These are phyloP conservation scores for Phytophthora citricola DNA, from an alignment of 352 stramenopile species.

Conservation along the genomic window DNA sequence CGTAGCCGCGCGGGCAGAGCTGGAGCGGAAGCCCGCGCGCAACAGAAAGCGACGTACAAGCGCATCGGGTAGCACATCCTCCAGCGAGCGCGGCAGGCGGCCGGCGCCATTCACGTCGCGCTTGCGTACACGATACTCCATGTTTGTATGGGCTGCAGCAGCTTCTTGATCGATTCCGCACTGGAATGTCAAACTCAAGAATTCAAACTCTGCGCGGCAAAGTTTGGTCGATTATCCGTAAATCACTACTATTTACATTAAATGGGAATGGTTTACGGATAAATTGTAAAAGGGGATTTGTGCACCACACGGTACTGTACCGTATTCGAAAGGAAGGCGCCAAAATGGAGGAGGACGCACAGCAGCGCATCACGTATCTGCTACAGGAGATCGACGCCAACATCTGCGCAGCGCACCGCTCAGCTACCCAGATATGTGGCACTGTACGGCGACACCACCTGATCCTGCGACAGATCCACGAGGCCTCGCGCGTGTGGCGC, in stretches of 20 bases:
- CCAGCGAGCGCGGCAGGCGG: slow-evolving; percentile 27
- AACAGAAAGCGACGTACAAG: slow-evolving; percentile 74
- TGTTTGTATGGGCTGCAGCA: slow-evolving; percentile 23
- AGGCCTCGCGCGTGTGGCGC: slow-evolving; percentile 75
- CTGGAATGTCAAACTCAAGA: slow-evolving; percentile 13
- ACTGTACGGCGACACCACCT: slow-evolving; percentile 78
- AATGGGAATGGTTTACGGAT: slow-evolving; percentile 6
- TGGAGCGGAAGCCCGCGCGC: slow-evolving; percentile 68
- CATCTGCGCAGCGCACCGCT: slow-evolving; percentile 79
- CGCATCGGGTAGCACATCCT: slow-evolving; percentile 49
- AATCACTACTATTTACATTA: not conserved
- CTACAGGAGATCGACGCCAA: slow-evolving; percentile 88
- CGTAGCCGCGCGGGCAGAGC: slow-evolving; percentile 42
- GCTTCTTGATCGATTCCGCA: slow-evolving; percentile 34
- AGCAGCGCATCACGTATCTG: slow-evolving; percentile 86
- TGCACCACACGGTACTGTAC: not conserved
- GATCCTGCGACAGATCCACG: slow-evolving; percentile 78
- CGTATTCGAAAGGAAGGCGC: slow-evolving; percentile 36
- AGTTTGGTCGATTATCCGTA: slow-evolving; percentile 4
- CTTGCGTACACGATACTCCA: slow-evolving; percentile 68
- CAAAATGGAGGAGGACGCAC: slow-evolving; percentile 75
- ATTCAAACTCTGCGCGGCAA: slow-evolving; percentile 30
- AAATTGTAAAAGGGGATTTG: slow-evolving; percentile 5
- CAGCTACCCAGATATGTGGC: slow-evolving; percentile 76
- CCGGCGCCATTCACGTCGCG: slow-evolving; percentile 34